These are phyloP conservation scores for Chaetomium globosum DNA, from an alignment of 2,329 filamentous ascomycete genomes.

Conservation along the genomic window DNA sequence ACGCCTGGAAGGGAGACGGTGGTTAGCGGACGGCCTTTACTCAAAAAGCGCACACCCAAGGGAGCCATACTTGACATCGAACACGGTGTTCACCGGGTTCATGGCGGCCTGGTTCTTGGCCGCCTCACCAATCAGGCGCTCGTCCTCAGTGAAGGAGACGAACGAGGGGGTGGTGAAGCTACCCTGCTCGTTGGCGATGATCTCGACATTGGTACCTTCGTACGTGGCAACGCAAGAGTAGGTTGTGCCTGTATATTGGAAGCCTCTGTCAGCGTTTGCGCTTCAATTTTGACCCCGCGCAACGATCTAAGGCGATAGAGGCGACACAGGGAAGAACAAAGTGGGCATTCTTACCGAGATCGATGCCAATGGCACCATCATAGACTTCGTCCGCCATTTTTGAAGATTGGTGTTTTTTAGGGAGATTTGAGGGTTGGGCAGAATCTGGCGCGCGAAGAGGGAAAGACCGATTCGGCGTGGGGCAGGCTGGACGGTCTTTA, in stretches of 20 bases:
- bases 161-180: slow-evolving; percentile 98
- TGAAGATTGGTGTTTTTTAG: slow-evolving; percentile 46
- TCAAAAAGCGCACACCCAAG: neutral
- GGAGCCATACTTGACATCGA: slow-evolving; percentile 89
- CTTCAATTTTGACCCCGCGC: slow-evolving; percentile 18
- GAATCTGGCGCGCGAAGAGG: slow-evolving; percentile 35
- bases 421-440: slow-evolving; percentile 31
- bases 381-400: slow-evolving; percentile 97
- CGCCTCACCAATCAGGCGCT: slow-evolving; percentile 98
- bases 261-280: slow-evolving; percentile 27
- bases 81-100: slow-evolving; percentile 98
- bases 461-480: slow-evolving; percentile 35
- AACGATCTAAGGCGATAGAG: neutral
- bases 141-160: slow-evolving; percentile 98
- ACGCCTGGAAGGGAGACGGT: slow-evolving; percentile 63
- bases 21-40: slow-evolving; percentile 24
- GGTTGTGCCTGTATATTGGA: slow-evolving; percentile 74
- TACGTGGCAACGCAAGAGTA: slow-evolving; percentile 99
- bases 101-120: slow-evolving; percentile 99
- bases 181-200: slow-evolving; percentile 99
- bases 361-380: slow-evolving; percentile 99
- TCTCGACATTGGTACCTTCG: slow-evolving; percentile 99
- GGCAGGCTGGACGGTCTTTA: slow-evolving; percentile 34
- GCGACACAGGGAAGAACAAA: neutral
- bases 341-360: slow-evolving; percentile 74